Base-by-base conservation (phyloP, 495 filamentous ascomycete species). In the Acidomyces sp. region DNA sequence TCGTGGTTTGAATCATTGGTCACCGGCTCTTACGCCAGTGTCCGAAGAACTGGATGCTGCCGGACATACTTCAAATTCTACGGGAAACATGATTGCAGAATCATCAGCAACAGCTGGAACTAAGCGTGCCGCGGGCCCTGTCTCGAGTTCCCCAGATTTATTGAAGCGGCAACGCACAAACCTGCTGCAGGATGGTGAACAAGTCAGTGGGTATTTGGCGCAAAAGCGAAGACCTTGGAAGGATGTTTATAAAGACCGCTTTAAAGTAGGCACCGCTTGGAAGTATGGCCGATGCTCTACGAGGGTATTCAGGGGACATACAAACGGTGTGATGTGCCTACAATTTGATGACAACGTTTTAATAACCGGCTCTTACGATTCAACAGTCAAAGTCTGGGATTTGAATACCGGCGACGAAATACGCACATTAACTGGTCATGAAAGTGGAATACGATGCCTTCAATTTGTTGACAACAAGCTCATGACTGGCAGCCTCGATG, bases 331-430 rank as follows among this genome's bases (percentile, higher is more conserved):
- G 17, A 96, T 92, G 65, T 94, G 86, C 55, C 65, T 99, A 16
- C 90, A 99, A 57, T 92, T 99, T 49, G 84, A 93, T 46, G 86
- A 94, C 49, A 80, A 82, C 39, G 85, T 93, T 39, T 68, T 97
- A 16, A 88, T 82, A 11, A 92, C 88, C 10, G 90, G 90, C 3
- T 96, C 90, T 2, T 96, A 96, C 55, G 92, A 99, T 61, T 66
- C 75, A 7, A 93, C 84, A 2, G 83, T 94, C 53, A 95, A 92
- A 55, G 85, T 96, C 11, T 96, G 92, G 90, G 77, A 95, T 54
- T 77, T 93, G 24, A 77, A 92, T 49, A 90, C 79, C 1, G 84
- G 84, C 15, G 70, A 90, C 53, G 82, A 85, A 51, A 64, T 94
- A 16, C 76, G 82, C 13, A 92, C 85, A 3, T 69, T 99, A 1